Evolutionary conservation across 2,329 filamentous ascomycete species (phyloP), one percentile per base, ranked within the genome.

Genomic region (Zalaria obscura): DNA sequence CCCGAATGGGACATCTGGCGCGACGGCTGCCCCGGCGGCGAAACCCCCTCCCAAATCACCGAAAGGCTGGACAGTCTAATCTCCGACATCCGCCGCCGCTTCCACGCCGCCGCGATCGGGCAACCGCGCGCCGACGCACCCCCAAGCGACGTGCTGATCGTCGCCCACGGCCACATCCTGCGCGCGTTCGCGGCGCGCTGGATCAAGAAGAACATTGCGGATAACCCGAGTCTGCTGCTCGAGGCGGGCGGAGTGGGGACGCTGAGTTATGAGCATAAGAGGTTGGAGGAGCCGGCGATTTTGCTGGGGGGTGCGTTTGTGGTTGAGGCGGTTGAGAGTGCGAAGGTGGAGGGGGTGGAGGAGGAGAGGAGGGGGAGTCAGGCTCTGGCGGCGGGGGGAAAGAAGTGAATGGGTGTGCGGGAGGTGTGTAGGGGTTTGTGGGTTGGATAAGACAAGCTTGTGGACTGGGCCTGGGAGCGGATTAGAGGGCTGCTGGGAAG

Each of bases 91-190:
- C 70, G 83, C 18, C 62, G 70, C 25, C 56, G 56, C 25, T 68
- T 57, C 41, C 66, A 68, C 42, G 47, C 47, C 2, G 52, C 54
- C 27, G 52, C 55, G 25, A 79, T 89, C 49, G 72, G 72, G 5
- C 69, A 72, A 50, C 55, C 64, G 7, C 65, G 61, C 10, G 54
- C 51, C 2, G 45, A 47, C 26, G 53, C 55, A 4, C 40, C 40
- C 3, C 74, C 65, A 27, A 65, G 74, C 10, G 83, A 89, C 59
- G 76, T 89, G 11, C 60, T 89, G 25, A 69, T 94, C 38, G 85
- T 95, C 4, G 88, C 85, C 25, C 88, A 95, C 57, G 88, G 88
- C 0, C 88, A 94, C 63, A 89, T 94, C 43, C 65, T 95, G 40
- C 72, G 88, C 10, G 84, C 85, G 0, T 86, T 95, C 58, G 87